phyloP scores from a whole-genome alignment of 768 basidiomycete species.

The Suillus hirtellus region DNA sequence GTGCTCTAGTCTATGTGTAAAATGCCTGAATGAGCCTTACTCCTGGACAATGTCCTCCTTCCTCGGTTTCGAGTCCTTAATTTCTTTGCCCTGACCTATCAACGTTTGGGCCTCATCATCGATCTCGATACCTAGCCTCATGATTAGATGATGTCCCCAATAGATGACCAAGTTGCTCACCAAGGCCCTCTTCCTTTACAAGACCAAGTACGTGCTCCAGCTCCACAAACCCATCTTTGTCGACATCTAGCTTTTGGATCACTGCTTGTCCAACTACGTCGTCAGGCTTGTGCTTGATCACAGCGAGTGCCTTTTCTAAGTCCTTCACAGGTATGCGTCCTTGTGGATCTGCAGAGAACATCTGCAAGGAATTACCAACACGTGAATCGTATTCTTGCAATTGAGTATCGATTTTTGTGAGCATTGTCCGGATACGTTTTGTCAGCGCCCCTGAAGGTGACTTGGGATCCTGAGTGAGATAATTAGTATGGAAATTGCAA shows the following conservation, averaged over 20 bases:
- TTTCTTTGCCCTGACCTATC: slow-evolving; percentile 80
- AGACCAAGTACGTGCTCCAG: slow-evolving; percentile 91
- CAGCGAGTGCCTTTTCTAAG: slow-evolving; percentile 84
- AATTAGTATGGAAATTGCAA: slow-evolving; percentile 10
- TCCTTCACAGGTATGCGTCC: slow-evolving; percentile 90
- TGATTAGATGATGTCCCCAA: slow-evolving; percentile 7
- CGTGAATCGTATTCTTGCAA: slow-evolving; percentile 89
- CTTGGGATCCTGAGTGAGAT: slow-evolving; percentile 60
- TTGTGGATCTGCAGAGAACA: slow-evolving; percentile 82
- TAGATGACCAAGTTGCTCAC: slow-evolving; percentile 38
- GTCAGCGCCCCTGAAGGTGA: slow-evolving; percentile 86
- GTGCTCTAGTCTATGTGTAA: slow-evolving; percentile 16
- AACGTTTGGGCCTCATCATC: slow-evolving; percentile 84
- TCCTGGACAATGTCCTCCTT: slow-evolving; percentile 96
- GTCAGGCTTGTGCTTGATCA: slow-evolving; percentile 92
- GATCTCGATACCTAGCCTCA: slow-evolving; percentile 65
- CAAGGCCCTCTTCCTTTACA: slow-evolving; percentile 84
- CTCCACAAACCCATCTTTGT: slow-evolving; percentile 94
- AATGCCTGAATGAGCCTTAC: slow-evolving; percentile 27
- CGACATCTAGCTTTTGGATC: slow-evolving; percentile 91
- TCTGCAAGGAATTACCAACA: slow-evolving; percentile 80
- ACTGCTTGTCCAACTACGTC: slow-evolving; percentile 86
- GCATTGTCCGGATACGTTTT: slow-evolving; percentile 93
- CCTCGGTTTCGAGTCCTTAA: slow-evolving; percentile 78
- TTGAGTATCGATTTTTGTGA: slow-evolving; percentile 92